phyloP scores from a whole-genome alignment of 2,329 filamentous ascomycete genomes.

The Decorospora gaudefroyi region DNA sequence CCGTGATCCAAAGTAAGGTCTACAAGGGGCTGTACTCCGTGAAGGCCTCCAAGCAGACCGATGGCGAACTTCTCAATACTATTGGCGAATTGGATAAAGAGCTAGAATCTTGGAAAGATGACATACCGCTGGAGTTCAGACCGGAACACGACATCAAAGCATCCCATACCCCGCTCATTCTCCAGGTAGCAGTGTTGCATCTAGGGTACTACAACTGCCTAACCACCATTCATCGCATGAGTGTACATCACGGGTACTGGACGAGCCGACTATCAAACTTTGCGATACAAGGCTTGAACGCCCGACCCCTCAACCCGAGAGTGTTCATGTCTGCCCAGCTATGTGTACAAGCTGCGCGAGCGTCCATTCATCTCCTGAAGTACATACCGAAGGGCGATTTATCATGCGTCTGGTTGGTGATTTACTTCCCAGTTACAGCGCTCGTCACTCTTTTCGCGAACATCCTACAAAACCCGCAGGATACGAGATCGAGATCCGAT shows the following conservation, averaged over 20 bases:
- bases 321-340: constrained; percentile 93
- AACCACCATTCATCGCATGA: constrained; percentile 98
- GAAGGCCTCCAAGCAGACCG: constrained; percentile 86
- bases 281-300: constrained; percentile 91
- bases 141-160: constrained; percentile 96
- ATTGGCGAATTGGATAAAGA: constrained; percentile 87
- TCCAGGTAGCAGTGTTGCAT: constrained; percentile 92
- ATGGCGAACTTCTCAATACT: constrained; percentile 90
- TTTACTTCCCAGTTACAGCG: constrained; percentile 96
- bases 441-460: constrained; percentile 95
- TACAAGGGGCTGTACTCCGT: constrained; percentile 94
- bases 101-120: constrained; percentile 94
- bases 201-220: constrained; percentile 98
- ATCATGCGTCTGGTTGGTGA: constrained; percentile 91
- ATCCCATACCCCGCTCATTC: constrained; percentile 86
- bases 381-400: constrained; percentile 96
- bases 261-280: constrained; percentile 93
- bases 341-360: constrained; percentile 88
- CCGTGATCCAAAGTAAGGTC: constrained; percentile 88
- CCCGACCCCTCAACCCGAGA: constrained; percentile 85
- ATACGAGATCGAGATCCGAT: constrained; percentile 84
- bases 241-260: constrained; percentile 97
- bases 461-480: constrained; percentile 91
- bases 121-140: constrained; percentile 92
- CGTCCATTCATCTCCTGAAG: constrained; percentile 90